Base-by-base conservation (phyloP, 2,329 filamentous ascomycete genomes). In the Westerdykella ornata region DNA sequence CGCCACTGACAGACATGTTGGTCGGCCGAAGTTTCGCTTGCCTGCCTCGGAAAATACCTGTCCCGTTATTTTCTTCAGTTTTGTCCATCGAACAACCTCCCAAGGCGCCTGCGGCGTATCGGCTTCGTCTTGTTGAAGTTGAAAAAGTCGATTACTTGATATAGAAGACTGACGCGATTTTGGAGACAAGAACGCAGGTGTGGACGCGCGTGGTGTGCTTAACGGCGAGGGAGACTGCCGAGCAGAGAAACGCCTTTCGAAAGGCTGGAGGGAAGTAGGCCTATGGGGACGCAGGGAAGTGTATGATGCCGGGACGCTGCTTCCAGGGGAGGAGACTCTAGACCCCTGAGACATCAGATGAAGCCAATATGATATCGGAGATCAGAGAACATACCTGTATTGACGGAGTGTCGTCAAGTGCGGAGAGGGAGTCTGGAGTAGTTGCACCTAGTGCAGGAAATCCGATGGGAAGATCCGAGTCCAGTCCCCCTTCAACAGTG, bases 41-140 rank as follows among this genome's bases (percentile, higher is more conserved):
- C 89, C 92, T 33, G 83, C 78, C 66, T 98, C 94, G 2, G 90
- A 95, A 64, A 97, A 97, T 3, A 86, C 81, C 64, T 97, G 88
- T 0, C 80, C 81, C 17, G 88, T 88, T 47, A 98, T 79, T 64
- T 94, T 97, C 58, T 82, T 86, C 43, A 98, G 70, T 60, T 85
- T 92, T 1, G 88, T 97, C 94, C 94, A 98, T 59, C 89, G 78
- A 44, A 98, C 85, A 40, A 97, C 88, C 59, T 98, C 92, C 94
- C 92, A 98, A 2, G 92, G 92, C 4, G 86, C 81, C 41, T 87
- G 81, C 3, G 81, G 76, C 1, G 81, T 80, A 49, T 90, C 85
- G 16, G 76, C 72, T 4, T 63, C 65, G 37, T 68, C 65, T 36
- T 85, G 84, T 38, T 74, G 71, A 38, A 73, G 71, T 42, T 80